Conservation (phyloP, 768 basidiomycete species). For the Amanita pseudoporphyria region DNA sequence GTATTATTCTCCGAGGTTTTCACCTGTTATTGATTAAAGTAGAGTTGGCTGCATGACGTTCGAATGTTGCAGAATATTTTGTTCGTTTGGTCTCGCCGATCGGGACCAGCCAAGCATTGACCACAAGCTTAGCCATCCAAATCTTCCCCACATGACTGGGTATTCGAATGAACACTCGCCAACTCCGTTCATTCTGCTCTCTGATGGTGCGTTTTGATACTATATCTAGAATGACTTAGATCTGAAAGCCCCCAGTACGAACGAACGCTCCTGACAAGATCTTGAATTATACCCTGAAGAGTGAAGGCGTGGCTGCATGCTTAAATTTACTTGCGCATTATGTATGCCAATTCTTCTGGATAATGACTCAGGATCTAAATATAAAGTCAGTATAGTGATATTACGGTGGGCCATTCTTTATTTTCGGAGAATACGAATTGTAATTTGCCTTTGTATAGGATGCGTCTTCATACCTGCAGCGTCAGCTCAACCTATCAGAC, state of each 20-base stretch:
- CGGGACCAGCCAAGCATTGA: not conserved
- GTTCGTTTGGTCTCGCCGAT: constrained; percentile 19
- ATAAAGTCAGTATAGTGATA: constrained; percentile 28
- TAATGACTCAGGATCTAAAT: constrained; percentile 4
- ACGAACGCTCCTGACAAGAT: constrained; percentile 31
- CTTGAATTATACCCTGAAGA: constrained; percentile 25
- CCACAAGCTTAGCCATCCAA: constrained; percentile 12
- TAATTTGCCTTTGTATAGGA: constrained; percentile 21
- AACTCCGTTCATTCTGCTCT: constrained; percentile 42
- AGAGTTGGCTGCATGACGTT: constrained; percentile 43
- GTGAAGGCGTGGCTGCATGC: constrained; percentile 27
- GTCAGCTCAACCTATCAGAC: constrained; percentile 30
- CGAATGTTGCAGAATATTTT: constrained; percentile 40
- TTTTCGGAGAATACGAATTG: not conserved
- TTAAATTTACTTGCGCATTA: constrained; percentile 17
- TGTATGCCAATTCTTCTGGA: constrained; percentile 17
- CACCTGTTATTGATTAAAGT: not conserved
- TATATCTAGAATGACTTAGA: not conserved
- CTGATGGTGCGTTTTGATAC: constrained; percentile 27
- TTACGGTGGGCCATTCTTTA: constrained; percentile 18
- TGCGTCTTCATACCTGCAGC: constrained; percentile 32
- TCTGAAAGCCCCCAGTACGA: constrained; percentile 23
- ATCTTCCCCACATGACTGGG: constrained; percentile 43
- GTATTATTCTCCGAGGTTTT: not conserved
- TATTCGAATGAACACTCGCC: constrained; percentile 34